Evolutionary conservation across 78 protist species (phyloP), one percentile per base, ranked within the genome.

Genomic region (slime mould (Dictyostelium discoideum)): DNA sequence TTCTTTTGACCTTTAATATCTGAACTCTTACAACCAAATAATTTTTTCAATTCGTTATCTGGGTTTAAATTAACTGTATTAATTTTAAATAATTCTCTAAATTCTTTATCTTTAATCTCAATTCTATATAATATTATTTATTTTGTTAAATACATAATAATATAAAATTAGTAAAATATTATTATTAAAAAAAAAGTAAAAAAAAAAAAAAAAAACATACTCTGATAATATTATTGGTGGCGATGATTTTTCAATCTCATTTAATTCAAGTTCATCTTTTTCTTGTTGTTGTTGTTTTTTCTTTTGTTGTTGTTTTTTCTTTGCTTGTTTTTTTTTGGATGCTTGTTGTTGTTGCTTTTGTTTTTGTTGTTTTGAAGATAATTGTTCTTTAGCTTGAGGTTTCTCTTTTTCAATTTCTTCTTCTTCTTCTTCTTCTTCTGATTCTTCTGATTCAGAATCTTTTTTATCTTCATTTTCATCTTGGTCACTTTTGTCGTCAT

Each of bases 11-110:
- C 85, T 82, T 82, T 90, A 65, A 82, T 79, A n/a, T 90, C 95
- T 39, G 77, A 86, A 29, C 69, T 46, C 54, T 80, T 90, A n/a
- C 95, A 90, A 37, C 95, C 95, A 54, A 90, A 90, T 44, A 90
- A 26, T 37, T 90, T 90, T 24, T 90, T 90, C 6, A 90, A 39
- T 54, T 90, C 95, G 39, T 83, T 83, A 26, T 85, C 69, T 72
- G 88, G 84, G 39, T 82, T 90, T 22, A 90, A 48, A 37, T 50
- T 14, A 3, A 5, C 57, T 37, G 42, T 67, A 54, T 82, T 78
- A 37, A 90, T 50, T 32, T 74, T 39, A 32, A 90, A 69, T 48
- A 90, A 46, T 14, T 82, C 60, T 18, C 7, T 40, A 29, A 32
- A 90, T 37, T 54, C 85, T 86, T 44, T 6, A n/a, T 40, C 22